Evolutionary conservation across 2,329 filamentous ascomycete species (phyloP).

Genomic region (Beauveria pseudobassiana): DNA sequence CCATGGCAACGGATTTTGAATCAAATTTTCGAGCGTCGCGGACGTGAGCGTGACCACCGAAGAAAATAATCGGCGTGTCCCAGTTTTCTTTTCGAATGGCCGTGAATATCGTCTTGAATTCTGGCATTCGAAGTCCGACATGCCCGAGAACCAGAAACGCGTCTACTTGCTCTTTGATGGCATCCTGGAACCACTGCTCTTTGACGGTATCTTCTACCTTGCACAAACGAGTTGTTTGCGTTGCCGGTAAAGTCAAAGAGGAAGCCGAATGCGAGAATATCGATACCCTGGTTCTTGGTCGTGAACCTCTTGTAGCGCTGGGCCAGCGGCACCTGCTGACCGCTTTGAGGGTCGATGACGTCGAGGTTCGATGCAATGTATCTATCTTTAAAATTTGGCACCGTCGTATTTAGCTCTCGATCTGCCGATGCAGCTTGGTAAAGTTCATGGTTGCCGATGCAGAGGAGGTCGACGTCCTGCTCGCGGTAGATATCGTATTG

Average conservation of each 20-base stretch:
- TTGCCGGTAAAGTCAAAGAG: slow-evolving; percentile 90
- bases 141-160: slow-evolving; percentile 83
- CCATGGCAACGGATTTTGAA: slow-evolving; percentile 67
- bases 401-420: slow-evolving; percentile 69
- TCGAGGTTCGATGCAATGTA: slow-evolving; percentile 93
- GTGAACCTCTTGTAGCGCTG: slow-evolving; percentile 81
- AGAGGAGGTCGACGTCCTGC: slow-evolving; percentile 77
- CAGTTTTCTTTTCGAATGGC: slow-evolving; percentile 70
- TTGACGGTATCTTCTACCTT: slow-evolving; percentile 74
- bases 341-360: slow-evolving; percentile 66
- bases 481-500: slow-evolving; percentile 81
- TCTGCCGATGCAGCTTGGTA: slow-evolving; percentile 75
- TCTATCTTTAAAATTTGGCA: slow-evolving; percentile 70
- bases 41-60: slow-evolving; percentile 86
- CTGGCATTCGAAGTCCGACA: slow-evolving; percentile 71
- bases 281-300: slow-evolving; percentile 80
- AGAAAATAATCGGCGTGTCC: slow-evolving; percentile 82
- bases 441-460: slow-evolving; percentile 89
- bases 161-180: slow-evolving; percentile 77
- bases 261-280: slow-evolving; percentile 85
- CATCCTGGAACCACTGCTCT: slow-evolving; percentile 81
- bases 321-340: slow-evolving; percentile 66
- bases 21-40: slow-evolving; percentile 79
- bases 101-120: slow-evolving; percentile 70
- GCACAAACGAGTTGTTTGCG: slow-evolving; percentile 82